Evolutionary conservation across 2,329 filamentous ascomycete species (phyloP), one percentile per base, ranked within the genome.

Genomic region (Leptoxyphium fumago): DNA sequence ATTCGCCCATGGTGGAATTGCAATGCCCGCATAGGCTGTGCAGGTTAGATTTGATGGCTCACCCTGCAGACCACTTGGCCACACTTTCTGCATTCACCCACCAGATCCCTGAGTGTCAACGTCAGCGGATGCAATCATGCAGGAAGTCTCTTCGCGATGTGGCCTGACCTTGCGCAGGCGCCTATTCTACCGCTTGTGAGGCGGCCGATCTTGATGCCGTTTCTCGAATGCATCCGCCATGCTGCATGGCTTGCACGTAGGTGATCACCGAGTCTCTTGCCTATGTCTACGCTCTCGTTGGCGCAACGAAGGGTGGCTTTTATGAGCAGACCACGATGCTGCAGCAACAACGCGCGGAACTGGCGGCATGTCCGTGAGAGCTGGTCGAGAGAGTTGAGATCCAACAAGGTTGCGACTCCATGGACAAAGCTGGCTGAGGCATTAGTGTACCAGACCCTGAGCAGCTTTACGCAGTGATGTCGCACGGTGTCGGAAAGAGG

Each of bases 331-430:
- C 69, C 71, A 56, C 85, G 81, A 63, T 84, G 88, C 54, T 87
- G 84, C 38, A 93, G 68, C 18, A 96, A 73, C 52, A 80, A 84
- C 45, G 73, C 72, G 52, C 84, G 84, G 50, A 94, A 77, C 57
- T 84, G 79, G 42, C 82, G 83, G 61, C 86, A 94, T 44, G 85
- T 87, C 44, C 76, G 77, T 42, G 88, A 84, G 15, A 96, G 76
- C 50, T 81, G 79, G 62, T 94, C 81, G 55, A 95, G 75, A 11
- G 84, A 82, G 62, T 89, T 94, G 42, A 94, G 75, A 61, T 96
- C 89, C 60, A 95, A 77, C 53, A 76, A 74, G 29, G 77, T 74
- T 41, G 84, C 82, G 51, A 95, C 75, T 54, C 81, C 75, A 50
- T 78, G 76, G 53, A 84, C 78, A 58, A 94, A 77, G 55, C 87